phyloP scores from a whole-genome alignment of 2,329 filamentous ascomycete genomes.

The Ceratocystis huliohia region DNA sequence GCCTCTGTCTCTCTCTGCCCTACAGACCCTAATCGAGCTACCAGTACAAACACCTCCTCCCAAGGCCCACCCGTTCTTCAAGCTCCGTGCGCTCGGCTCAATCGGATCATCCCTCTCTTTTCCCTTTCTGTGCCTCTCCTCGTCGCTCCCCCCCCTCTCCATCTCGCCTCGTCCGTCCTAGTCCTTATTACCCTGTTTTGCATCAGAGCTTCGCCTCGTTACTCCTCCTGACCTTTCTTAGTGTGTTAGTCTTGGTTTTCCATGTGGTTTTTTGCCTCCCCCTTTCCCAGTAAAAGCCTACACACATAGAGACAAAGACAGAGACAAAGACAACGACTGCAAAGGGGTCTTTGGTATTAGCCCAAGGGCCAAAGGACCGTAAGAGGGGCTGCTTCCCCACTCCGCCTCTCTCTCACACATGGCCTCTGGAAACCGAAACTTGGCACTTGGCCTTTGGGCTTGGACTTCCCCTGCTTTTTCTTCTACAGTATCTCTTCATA shows the following conservation, averaged over 20 bases:
- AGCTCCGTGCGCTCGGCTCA: background rate
- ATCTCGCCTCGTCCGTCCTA: background rate
- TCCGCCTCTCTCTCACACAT: too few species aligned
- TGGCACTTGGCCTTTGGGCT: background rate
- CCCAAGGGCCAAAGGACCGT: too few species aligned
- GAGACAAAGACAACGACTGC: too few species aligned
- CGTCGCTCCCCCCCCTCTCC: too few species aligned
- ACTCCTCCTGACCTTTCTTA: background rate
- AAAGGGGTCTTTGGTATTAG: too few species aligned
- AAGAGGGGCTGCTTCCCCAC: too few species aligned
- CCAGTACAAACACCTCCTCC: background rate
- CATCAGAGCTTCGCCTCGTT: background rate
- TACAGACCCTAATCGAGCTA: background rate
- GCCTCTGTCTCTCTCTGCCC: conserved; percentile 6
- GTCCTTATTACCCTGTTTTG: background rate
- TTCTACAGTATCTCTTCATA: background rate
- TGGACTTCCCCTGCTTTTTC: background rate
- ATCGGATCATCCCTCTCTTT: background rate
- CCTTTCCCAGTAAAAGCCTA: too few species aligned
- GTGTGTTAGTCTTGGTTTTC: background rate
- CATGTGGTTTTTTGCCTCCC: too few species aligned
- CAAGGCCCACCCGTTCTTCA: background rate
- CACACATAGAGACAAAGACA: too few species aligned
- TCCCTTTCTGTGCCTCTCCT: background rate
- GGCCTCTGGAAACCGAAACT: background rate